Evolutionary conservation across 768 basidiomycete genomes (phyloP).

Genomic region (Flagelloscypha sp.): DNA sequence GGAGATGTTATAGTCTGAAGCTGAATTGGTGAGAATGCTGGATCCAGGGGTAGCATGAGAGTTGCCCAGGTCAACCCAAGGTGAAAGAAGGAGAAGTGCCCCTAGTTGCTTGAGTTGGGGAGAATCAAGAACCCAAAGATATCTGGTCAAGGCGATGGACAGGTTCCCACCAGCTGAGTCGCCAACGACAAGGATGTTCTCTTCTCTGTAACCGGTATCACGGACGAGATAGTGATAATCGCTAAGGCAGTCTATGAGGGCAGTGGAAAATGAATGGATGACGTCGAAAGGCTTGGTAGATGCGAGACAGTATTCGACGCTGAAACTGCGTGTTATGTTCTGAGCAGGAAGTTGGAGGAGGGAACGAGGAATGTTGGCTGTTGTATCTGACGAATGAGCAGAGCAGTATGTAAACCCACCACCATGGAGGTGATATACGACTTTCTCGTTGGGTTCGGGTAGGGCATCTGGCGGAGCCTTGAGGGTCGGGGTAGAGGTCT

Average conservation of each 20-base stretch:
- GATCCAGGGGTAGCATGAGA: slow-evolving; percentile 8
- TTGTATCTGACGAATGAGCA: slow-evolving; percentile 45
- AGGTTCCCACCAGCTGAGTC: slow-evolving; percentile 30
- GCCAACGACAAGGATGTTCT: slow-evolving; percentile 24
- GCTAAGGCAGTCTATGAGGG: slow-evolving; percentile 64
- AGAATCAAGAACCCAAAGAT: slow-evolving; percentile 42
- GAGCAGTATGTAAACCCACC: slow-evolving; percentile 48
- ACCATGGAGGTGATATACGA: slow-evolving; percentile 57
- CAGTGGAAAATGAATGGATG: slow-evolving; percentile 61
- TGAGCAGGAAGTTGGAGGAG: slow-evolving; percentile 38
- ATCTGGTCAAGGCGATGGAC: slow-evolving; percentile 51
- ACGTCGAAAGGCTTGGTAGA: slow-evolving; percentile 31
- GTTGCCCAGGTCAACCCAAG: slow-evolving; percentile 10
- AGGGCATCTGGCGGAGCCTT: slow-evolving; percentile 26
- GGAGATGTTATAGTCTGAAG: slow-evolving; percentile 7
- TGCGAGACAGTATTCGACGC: slow-evolving; percentile 67
- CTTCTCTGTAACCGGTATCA: slow-evolving; percentile 20
- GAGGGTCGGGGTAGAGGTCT: too few species aligned
- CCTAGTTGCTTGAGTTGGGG: slow-evolving; percentile 13
- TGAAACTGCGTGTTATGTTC: slow-evolving; percentile 44
- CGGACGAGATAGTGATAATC: slow-evolving; percentile 44
- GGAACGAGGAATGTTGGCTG: slow-evolving; percentile 36
- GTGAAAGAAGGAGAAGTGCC: slow-evolving; percentile 14
- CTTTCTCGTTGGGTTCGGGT: slow-evolving; percentile 43
- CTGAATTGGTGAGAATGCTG: slow-evolving; percentile 6